Evolutionary conservation across 495 filamentous ascomycete species (phyloP), one percentile per base, ranked within the genome.

Genomic region (Xylaria acuta): DNA sequence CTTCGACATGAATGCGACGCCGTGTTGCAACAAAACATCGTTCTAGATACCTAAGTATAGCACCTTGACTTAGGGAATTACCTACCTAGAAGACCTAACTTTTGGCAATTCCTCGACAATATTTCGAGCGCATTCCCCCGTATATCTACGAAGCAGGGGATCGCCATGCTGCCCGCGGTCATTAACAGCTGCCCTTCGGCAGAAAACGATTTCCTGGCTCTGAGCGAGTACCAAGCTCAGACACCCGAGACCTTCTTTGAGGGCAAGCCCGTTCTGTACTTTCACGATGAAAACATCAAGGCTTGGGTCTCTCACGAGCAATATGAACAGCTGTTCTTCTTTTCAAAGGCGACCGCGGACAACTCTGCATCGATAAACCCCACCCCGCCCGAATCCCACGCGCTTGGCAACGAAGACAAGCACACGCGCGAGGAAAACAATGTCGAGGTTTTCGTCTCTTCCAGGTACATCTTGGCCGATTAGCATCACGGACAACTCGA

Each of bases 241-340:
- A 99, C 96, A 11, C 96, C 96, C 0, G 80, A 84, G 63, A 94
- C 91, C 38, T 99, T 98, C 87, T 91, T 90, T 81, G 86, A 87
- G 76, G 91, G 89, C 12, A 92, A 91, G 68, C 89, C 95, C 16
- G 87, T 99, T 41, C 89, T 98, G 0, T 87, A 98, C 84, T 91
- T 91, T 82, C 92, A 91, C 76, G 86, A 84, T 73, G 77, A 87
- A 60, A 83, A 84, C 75, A 88, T 90, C 77, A 91, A 90, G 59
- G 86, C 94, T 81, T 71, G 84, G 91, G 72, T 82, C 74, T 74
- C 81, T 45, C 73, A 78, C 74, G 74, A 86, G 80, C 77, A 82
- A 73, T 60, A 69, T 49, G 81, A 82, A 36, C 81, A 81, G 27
- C 80, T 90, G 20, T 83, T 84, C 38, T 84, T 92, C 77, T 89